These are phyloP conservation scores for Prinsepia uniflora DNA, from an alignment of 306 rosid genomes.

Conservation along the genomic window DNA sequence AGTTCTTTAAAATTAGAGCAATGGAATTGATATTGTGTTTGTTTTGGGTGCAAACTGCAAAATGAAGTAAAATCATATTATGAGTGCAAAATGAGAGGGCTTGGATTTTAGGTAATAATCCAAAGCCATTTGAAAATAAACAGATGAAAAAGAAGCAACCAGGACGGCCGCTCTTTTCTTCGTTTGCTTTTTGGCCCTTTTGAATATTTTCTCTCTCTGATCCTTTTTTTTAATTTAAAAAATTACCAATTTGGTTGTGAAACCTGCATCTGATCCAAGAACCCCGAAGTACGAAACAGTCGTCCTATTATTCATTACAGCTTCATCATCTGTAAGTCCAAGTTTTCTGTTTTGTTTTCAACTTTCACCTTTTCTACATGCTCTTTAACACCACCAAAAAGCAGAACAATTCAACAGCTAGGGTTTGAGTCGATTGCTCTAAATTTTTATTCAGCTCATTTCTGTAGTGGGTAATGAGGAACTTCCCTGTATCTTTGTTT, in stretches of 20 bases:
- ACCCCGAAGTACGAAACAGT: conserved; percentile 35
- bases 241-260: conserved; percentile 27
- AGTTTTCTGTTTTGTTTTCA: conserved; percentile 28
- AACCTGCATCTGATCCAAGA: conserved; percentile 50
- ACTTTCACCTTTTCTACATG: conserved; percentile 22
- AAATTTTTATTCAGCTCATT: conserved; percentile 3
- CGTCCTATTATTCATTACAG: conserved; percentile 5
- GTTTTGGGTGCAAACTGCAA: too few relatives aligned
- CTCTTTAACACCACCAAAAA: background rate
- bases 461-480: conserved; percentile 9
- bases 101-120: too few relatives aligned
- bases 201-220: background rate
- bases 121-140: background rate
- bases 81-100: too few relatives aligned
- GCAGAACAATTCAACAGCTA: conserved; percentile 18
- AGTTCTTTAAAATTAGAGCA: too few relatives aligned
- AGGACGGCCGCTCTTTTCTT: background rate
- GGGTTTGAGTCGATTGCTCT: conserved; percentile 38
- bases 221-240: background rate
- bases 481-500: conserved; percentile 17
- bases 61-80: too few relatives aligned
- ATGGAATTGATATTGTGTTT: too few relatives aligned
- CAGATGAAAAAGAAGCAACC: background rate
- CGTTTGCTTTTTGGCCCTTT: background rate
- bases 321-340: conserved; percentile 61